phyloP scores from a whole-genome alignment of 2,329 filamentous ascomycete genomes.

The Fusarium temperatum region DNA sequence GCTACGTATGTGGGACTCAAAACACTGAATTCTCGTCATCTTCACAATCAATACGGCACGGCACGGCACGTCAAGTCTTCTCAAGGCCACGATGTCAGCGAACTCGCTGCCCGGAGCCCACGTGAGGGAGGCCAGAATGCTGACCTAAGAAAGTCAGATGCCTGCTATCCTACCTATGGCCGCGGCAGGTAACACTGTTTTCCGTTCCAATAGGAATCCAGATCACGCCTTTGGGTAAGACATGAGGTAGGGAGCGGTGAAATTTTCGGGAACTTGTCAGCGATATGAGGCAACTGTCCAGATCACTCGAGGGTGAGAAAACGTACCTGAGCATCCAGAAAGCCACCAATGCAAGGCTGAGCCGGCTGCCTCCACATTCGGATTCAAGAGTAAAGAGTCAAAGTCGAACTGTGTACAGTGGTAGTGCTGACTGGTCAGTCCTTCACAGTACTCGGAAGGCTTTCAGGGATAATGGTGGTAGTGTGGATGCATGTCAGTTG shows the following conservation, averaged over 20 bases:
- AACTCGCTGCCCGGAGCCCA: constrained; percentile 27
- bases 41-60: neutral
- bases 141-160: constrained; percentile 22
- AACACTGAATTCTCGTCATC: neutral
- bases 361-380: constrained; percentile 35
- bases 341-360: constrained; percentile 22
- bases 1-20: neutral
- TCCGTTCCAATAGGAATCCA: constrained; percentile 14
- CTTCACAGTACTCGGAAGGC: neutral
- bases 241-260: constrained; percentile 26
- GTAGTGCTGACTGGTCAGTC: constrained; percentile 10
- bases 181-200: constrained; percentile 30
- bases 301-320: constrained; percentile 12
- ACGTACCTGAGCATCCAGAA: constrained; percentile 4
- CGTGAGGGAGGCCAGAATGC: constrained; percentile 31
- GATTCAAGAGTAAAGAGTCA: constrained; percentile 5
- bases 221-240: constrained; percentile 3
- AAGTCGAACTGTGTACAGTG: neutral
- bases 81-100: constrained; percentile 38
- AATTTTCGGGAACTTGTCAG: constrained; percentile 29
- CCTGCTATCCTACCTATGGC: constrained; percentile 3
- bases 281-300: constrained; percentile 19
- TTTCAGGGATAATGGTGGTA: constrained; percentile 14
- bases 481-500: constrained; percentile 19
- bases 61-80: neutral